Base-by-base conservation (phyloP, 2,329 filamentous ascomycete species). In the Aspergillus sp. region DNA sequence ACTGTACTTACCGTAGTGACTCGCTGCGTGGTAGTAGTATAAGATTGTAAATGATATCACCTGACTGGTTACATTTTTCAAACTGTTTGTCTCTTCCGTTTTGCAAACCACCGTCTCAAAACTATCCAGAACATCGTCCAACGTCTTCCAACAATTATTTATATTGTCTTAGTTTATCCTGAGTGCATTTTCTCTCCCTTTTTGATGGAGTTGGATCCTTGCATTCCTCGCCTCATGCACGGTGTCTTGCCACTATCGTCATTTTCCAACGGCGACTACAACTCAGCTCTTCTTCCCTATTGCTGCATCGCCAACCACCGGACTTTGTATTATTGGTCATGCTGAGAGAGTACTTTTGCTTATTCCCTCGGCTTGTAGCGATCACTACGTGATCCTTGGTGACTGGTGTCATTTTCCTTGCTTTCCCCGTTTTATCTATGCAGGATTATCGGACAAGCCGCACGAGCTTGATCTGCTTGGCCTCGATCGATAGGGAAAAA, bases 161-260 rank as follows among this genome's bases (percentile, higher is more conserved):
- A 12, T 10, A 30, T 30, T 30, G 10, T 30, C 25, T 4, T 12
- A 30, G 25, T 12, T 27, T 30, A 10, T 30, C 25, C 25, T 12
- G 25, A 30, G 25, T 30, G 4, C 27, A 37, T 37, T 7, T 35
- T n/a, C 33, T 15, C 19, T 32, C 13, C 20, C 19, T 17, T 20
- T 46, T 45, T 17, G 15, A 23, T n/a, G 20, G 22, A 17, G 12
- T 43, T 43, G 33, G 20, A 22, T 41, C 23, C 38, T 43, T 33
- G 17, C 27, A 42, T 22, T 32, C 41, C 23, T 35, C 50, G 46
- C 47, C 50, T 45, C 46, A 54, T 55, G 54, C 52, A 55, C 49
- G 42, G 37, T 44, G 45, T 46, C 46, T 49, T 48, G 51, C 50
- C 49, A 52, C 49, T 41, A 49, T 44, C 49, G 43, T 49, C 49